Evolutionary conservation across 2,329 filamentous ascomycete genomes (phyloP), one percentile per base, ranked within the genome.

Genomic region (Venturia effusa): DNA sequence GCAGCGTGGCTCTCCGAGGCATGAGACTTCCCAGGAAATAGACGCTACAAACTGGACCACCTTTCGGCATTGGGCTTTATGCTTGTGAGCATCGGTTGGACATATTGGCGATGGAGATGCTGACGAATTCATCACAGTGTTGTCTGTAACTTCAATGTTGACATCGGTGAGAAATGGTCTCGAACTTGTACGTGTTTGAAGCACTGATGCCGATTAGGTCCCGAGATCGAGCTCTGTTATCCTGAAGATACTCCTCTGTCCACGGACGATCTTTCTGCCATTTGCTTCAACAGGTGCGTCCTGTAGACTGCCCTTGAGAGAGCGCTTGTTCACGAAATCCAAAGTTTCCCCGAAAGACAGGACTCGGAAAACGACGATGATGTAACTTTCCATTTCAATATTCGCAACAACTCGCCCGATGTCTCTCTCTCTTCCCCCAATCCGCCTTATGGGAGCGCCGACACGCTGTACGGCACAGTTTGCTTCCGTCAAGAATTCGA

Each of bases 391-490:
- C 73, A 75, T 65, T 77, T 76, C 66, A 71, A 73, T 60, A 71
- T 77, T 51, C 70, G 68, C 62, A 77, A 77, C 67, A 74, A 75
- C 66, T 77, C 75, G 10, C 86, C 86, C 3, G 85, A 88, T 66
- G 83, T 89, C 55, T 83, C 67, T 34, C 68, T 77, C 11, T 71
- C 64, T 60, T 76, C 74, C 17, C 74, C 75, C 19, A 71, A 72
- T 57, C 66, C 73, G 19, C 75, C 74, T n/a, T 68, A 76, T 68
- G 75, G 74, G 37, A 77, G 73, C 64, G 65, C 72, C 13, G 71
- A 68, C 55, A 69, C 69, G 19, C 71, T 77, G 64, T 73, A 74
- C 63, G 74, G 69, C 34, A 71, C 68, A 40, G 76, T 73, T 55
- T 68, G 77, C 61, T 77, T 77, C 61, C 74, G 75, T 55, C 75